phyloP scores from a whole-genome alignment of 371 early-diverging fungal genomes.

The Nematocida sp. region DNA sequence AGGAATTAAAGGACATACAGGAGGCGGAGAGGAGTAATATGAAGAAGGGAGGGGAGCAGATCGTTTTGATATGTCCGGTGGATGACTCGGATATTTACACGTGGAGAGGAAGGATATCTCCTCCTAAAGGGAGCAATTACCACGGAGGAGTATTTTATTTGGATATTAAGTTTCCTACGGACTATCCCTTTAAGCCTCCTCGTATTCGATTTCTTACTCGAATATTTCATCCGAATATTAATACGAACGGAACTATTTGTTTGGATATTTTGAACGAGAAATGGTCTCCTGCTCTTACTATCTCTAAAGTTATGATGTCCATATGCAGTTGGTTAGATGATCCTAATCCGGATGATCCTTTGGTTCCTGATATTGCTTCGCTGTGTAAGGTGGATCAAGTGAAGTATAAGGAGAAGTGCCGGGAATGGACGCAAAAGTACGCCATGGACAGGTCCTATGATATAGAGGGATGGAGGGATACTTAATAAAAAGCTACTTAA shows the following conservation, averaged over 20 bases:
- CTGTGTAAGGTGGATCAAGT: conserved; percentile 82
- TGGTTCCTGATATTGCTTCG: conserved; percentile 91
- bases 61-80: conserved; percentile 37
- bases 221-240: conserved; percentile 97
- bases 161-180: conserved; percentile 89
- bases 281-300: conserved; percentile 96
- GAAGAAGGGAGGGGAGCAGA: conserved; percentile 14
- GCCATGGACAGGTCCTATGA: conserved; percentile 50
- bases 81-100: conserved; percentile 69
- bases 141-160: conserved; percentile 90
- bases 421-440: conserved; percentile 61
- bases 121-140: conserved; percentile 77
- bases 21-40: conserved; percentile 33
- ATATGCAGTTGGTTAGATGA: conserved; percentile 92
- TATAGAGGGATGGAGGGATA: conserved; percentile 52
- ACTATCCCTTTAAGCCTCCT: conserved; percentile 98
- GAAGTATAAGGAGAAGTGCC: conserved; percentile 62
- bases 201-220: conserved; percentile 87
- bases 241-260: conserved; percentile 92
- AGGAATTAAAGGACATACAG: conserved; percentile 46
- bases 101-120: conserved; percentile 79
- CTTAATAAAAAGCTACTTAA: background rate
- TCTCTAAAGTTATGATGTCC: conserved; percentile 84
- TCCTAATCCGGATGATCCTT: conserved; percentile 90
- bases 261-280: conserved; percentile 92